Base-by-base conservation (phyloP, 2,329 filamentous ascomycete species). In the Xylaria sp. region DNA sequence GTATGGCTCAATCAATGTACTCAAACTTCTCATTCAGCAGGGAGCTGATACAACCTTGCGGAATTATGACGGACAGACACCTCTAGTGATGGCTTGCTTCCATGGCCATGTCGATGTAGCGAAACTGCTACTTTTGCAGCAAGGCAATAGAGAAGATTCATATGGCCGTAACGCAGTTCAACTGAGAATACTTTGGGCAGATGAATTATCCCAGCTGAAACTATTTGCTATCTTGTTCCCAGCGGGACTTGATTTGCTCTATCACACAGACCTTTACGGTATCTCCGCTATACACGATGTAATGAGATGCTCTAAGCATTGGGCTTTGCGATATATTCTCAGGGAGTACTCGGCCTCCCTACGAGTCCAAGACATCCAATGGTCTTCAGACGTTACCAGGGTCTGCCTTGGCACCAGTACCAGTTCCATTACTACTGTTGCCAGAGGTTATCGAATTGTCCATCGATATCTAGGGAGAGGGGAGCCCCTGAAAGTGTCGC, bases 281-380 rank as follows among this genome's bases (percentile, higher is more conserved):
- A 4, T 28, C 4, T 47, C 17, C 33, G 21, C 43, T 49, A 25
- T 57, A 31, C 21, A 12, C 8, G 4, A 15, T 8, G 19, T 51
- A 23, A 58, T 58, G 55, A 6, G 11, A 51, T n/a, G 3, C 23
- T 17, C 46, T 15, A 28, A 8, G 3, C 56, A 52, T 45, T 43
- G n/a, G 56, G 12, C 37, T 35, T 45, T 52, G 47, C 23, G 56
- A 35, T 5, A 45, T 46, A 6, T 52, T 51, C 56, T 58, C 15
- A 42, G 45, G 28, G 19, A 58, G 33, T 58, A 58, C 38, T 35
- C 46, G 6, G n/a, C 33, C 4, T 51, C 46, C 37, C 8, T 58
- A 9, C 25, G 17, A 35, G 43, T 46, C 9, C 46, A 45, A 52
- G 37, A 58, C 12, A 23, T 58, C 19, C 25, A 52, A 23, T 58